Evolutionary conservation across 2,329 filamentous ascomycete genomes (phyloP), one percentile per base, ranked within the genome.

Genomic region (Diaporthe vaccinii): DNA sequence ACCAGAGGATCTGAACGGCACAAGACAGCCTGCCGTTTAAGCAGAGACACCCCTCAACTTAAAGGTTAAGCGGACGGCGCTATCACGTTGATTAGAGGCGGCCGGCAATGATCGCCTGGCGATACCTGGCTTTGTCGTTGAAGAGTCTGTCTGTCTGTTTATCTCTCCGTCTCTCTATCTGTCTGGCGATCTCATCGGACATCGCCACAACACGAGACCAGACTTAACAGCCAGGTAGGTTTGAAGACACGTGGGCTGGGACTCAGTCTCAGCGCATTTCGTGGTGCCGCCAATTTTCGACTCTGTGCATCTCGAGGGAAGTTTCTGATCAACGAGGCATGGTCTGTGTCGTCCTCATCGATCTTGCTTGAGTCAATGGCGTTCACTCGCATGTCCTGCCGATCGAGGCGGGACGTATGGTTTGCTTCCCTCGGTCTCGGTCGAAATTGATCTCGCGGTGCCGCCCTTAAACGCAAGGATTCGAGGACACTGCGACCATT

Each of bases 1-100:
- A 1, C 79, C 79, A 31, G 78, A 80, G 67, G 51, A 73, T 58
- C 49, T 75, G 34, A 34, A 72, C 31, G 51, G 75, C 74, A 46
- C 61, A 70, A 59, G 73, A 70, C n/a, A 67, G 58, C 58, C 55
- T 61, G 49, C 70, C 34, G 71, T 51, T 14, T 44, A 65, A 44
- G 17, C 70, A 20, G 25, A 25, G 14, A 4, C 34, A 36, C 6
- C 34, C 22, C 17, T 39, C 31, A 22, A 25, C 31, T 36, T 14
- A 22, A 12, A 28, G 31, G 20, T 9, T 44, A 39, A 25, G 28
- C 44, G 6, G 22, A 25, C 12, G 20, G 20, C 31, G 65, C 49
- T 68, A 14, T 51, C 46, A 25, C 15, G 8, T 25, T 36, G 31
- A 39, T 20, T 22, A 28, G 34, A 36, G 65, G 49, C 34, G 9